These are phyloP conservation scores for Trichosporon sp. DNA, from an alignment of 1,284 basidiomycete genomes.

Conservation along the genomic window DNA sequence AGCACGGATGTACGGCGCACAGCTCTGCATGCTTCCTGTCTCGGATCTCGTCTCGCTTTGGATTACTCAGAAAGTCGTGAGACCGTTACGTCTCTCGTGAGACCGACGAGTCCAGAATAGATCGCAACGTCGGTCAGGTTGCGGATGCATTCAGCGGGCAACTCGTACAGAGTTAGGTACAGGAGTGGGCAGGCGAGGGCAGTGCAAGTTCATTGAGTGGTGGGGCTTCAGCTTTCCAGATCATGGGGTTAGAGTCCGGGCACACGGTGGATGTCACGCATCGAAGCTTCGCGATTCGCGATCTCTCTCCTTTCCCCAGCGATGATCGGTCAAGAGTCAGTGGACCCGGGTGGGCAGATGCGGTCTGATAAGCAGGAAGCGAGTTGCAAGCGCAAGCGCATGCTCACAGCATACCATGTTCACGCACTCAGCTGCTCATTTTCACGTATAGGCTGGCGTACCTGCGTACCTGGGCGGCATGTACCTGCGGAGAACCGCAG, in stretches of 20 bases:
- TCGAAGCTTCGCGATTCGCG: slow-evolving; percentile 1
- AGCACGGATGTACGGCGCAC: not conserved
- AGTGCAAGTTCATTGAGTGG: not conserved
- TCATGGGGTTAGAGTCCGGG: not conserved
- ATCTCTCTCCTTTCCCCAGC: not conserved
- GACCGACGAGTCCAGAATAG: not conserved
- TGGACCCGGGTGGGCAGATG: no score
- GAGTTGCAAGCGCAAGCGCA: not conserved
- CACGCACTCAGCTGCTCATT: not conserved
- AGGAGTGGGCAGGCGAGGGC: not conserved
- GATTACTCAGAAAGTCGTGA: slow-evolving; percentile 1
- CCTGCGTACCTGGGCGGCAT: not conserved
- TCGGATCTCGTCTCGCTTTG: slow-evolving; percentile 4
- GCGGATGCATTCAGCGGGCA: not conserved
- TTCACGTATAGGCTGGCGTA: not conserved
- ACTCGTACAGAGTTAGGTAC: not conserved
- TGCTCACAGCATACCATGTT: not conserved
- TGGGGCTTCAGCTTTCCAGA: not conserved
- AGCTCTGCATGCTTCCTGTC: slow-evolving; percentile 8
- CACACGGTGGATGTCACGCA: not conserved
- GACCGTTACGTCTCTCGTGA: not conserved
- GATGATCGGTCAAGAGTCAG: no score
- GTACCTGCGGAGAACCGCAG: no score
- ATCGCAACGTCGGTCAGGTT: not conserved
- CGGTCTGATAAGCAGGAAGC: not conserved